Percentiles rank a stretch among this genome's conserved stretches.
These are phyloP conservation scores for Talaromyces thailandensis DNA, from an alignment of 495 filamentous ascomycete genomes.

Conservation along the genomic window DNA sequence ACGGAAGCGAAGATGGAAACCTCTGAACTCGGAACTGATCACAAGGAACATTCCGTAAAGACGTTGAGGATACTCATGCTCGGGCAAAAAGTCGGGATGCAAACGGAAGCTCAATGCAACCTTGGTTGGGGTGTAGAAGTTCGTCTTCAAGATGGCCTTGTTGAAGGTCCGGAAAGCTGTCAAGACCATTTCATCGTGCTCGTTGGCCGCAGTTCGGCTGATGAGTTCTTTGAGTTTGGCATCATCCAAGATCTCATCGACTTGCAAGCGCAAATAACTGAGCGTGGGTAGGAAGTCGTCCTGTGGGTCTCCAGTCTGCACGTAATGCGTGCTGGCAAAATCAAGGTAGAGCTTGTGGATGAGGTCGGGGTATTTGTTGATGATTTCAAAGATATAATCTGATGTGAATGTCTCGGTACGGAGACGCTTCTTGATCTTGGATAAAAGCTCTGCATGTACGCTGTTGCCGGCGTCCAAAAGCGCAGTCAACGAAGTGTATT, in stretches of 20 bases:
- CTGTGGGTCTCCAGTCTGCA: slow-evolving; percentile 65
- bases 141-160: slow-evolving; percentile 83
- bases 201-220: slow-evolving; percentile 71
- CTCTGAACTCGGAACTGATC: slow-evolving; percentile 91
- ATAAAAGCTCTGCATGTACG: slow-evolving; percentile 79
- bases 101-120: slow-evolving; percentile 95
- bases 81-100: slow-evolving; percentile 79
- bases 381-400: slow-evolving; percentile 96
- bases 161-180: slow-evolving; percentile 95
- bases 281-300: slow-evolving; percentile 77
- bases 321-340: slow-evolving; percentile 87
- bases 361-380: slow-evolving; percentile 80
- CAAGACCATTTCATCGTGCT: slow-evolving; percentile 98
- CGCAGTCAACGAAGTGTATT: slow-evolving; percentile 80
- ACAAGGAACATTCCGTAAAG: slow-evolving; percentile 98
- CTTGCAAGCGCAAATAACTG: slow-evolving; percentile 62
- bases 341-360: slow-evolving; percentile 83
- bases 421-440: slow-evolving; percentile 91
- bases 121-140: slow-evolving; percentile 99
- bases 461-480: slow-evolving; percentile 73
- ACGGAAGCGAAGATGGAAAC: slow-evolving; percentile 95
- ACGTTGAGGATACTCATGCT: slow-evolving; percentile 86
- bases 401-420: slow-evolving; percentile 95
- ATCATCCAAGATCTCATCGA: slow-evolving; percentile 71
- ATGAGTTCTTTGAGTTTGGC: slow-evolving; percentile 71